phyloP scores from a whole-genome alignment of 352 stramenopile species.

The Phytophthora sp. region DNA sequence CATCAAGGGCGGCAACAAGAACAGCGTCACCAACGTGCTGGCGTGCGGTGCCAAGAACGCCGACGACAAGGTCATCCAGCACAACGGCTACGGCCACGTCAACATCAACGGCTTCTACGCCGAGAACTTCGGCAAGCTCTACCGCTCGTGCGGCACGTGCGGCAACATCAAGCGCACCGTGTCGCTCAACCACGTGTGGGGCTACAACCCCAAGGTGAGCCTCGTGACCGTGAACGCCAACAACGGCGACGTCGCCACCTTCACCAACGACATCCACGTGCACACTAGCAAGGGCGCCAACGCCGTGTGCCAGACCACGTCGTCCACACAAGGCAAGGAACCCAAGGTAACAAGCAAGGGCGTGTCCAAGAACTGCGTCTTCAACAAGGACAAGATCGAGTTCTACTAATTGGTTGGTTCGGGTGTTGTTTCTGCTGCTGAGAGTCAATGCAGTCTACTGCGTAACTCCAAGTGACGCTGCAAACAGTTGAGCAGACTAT shows the following conservation, averaged over 20 bases:
- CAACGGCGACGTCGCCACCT: slow-evolving; percentile 40
- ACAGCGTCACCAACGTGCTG: slow-evolving; percentile 37
- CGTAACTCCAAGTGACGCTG: too few relatives aligned
- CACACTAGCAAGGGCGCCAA: slow-evolving; percentile 30
- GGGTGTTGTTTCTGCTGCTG: neutral
- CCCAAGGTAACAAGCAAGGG: slow-evolving; percentile 32
- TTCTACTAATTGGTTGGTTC: slow-evolving; percentile 18
- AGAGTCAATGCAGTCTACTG: neutral
- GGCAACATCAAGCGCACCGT: slow-evolving; percentile 41
- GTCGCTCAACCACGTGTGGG: slow-evolving; percentile 41
- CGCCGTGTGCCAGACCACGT: slow-evolving; percentile 33
- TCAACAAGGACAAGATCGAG: slow-evolving; percentile 39
- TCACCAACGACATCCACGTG: slow-evolving; percentile 34
- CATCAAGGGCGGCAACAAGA: slow-evolving; percentile 45
- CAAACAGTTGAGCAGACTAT: too few relatives aligned
- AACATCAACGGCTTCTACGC: slow-evolving; percentile 45
- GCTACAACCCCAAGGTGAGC: slow-evolving; percentile 40
- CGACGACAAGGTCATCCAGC: slow-evolving; percentile 47
- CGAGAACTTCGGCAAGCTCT: slow-evolving; percentile 44
- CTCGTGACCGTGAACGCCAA: slow-evolving; percentile 48
- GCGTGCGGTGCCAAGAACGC: slow-evolving; percentile 24
- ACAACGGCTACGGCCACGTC: slow-evolving; percentile 40
- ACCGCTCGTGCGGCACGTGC: slow-evolving; percentile 35
- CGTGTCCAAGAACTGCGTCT: slow-evolving; percentile 36
- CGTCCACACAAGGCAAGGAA: slow-evolving; percentile 31